Evolutionary conservation across 2,329 filamentous ascomycete genomes (phyloP).

Genomic region (Tolypocladium ovalisporum): DNA sequence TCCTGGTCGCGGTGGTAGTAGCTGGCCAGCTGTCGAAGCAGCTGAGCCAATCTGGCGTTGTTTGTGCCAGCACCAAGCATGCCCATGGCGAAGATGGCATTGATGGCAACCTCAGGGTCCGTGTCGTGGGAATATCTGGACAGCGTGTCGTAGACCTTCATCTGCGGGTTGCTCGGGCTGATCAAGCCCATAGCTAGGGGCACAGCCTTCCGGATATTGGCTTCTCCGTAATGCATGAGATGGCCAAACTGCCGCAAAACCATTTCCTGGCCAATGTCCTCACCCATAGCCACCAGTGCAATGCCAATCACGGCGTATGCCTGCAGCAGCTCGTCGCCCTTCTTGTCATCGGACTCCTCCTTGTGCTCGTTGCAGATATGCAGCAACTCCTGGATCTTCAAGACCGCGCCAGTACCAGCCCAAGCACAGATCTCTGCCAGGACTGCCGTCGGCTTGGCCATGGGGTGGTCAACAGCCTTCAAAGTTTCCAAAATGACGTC

Average conservation of each 20-base stretch:
- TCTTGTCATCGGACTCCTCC: constrained; percentile 88
- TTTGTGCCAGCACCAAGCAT: constrained; percentile 94
- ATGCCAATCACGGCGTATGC: constrained; percentile 93
- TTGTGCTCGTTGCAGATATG: constrained; percentile 98
- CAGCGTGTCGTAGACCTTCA: constrained; percentile 98
- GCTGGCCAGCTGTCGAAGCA: constrained; percentile 86
- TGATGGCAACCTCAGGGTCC: constrained; percentile 95
- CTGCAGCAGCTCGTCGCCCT: constrained; percentile 89
- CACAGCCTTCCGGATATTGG: constrained; percentile 93
- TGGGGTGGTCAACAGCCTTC: constrained; percentile 93
- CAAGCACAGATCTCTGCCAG: constrained; percentile 95
- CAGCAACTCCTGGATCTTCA: constrained; percentile 94
- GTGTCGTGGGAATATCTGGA: constrained; percentile 98
- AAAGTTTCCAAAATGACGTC: constrained; percentile 94
- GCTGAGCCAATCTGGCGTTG: constrained; percentile 90
- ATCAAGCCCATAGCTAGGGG: constrained; percentile 94
- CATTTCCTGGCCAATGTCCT: constrained; percentile 98
- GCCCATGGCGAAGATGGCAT: constrained; percentile 98
- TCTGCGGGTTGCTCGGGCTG: constrained; percentile 95
- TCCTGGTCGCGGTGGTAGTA: constrained; percentile 98
- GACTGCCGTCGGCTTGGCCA: constrained; percentile 91
- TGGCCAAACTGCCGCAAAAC: constrained; percentile 94
- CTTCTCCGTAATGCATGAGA: constrained; percentile 97
- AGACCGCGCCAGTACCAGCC: constrained; percentile 91
- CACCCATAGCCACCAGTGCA: constrained; percentile 92